Conservation (phyloP, 1,284 basidiomycete species). For the Irpex sp. region DNA sequence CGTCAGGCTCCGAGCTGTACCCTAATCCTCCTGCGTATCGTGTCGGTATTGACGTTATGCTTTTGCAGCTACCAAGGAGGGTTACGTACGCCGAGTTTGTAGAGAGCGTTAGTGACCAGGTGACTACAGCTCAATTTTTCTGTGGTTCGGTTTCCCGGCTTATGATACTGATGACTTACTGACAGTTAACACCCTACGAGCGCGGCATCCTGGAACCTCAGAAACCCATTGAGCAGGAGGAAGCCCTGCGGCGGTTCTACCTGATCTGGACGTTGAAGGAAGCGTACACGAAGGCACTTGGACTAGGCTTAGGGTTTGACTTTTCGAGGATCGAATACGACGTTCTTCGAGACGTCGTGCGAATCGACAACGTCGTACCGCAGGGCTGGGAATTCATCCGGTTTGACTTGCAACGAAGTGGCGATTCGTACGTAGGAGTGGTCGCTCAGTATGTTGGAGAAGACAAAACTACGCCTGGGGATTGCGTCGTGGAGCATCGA, state of each 20-base stretch:
- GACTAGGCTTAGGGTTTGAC: conserved; percentile 76
- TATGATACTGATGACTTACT: neutral
- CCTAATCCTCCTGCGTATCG: conserved; percentile 49
- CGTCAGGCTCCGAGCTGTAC: conserved; percentile 36
- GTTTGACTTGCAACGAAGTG: conserved; percentile 41
- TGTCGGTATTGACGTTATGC: conserved; percentile 78
- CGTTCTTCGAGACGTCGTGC: conserved; percentile 40
- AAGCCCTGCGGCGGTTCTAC: conserved; percentile 56
- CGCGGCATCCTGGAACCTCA: conserved; percentile 33
- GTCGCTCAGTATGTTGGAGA: conserved; percentile 44
- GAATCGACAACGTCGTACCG: conserved; percentile 51
- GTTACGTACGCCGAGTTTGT: conserved; percentile 56
- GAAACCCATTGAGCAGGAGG: conserved; percentile 29
- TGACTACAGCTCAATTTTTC: conserved; percentile 20
- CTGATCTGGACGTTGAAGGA: conserved; percentile 86
- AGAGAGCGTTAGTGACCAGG: conserved; percentile 61
- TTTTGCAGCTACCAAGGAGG: conserved; percentile 52
- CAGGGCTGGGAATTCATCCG: conserved; percentile 62
- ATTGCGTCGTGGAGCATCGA: conserved; percentile 11
- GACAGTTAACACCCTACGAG: conserved; percentile 23
- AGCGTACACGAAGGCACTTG: conserved; percentile 81
- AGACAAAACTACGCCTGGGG: conserved; percentile 9
- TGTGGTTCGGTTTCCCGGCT: neutral
- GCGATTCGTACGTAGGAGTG: conserved; percentile 55
- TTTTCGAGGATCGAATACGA: conserved; percentile 70